Percentiles rank a stretch among this genome's conserved stretches.
phyloP scores from a whole-genome alignment of 345 rosid genomes.

The Citrus maxima region DNA sequence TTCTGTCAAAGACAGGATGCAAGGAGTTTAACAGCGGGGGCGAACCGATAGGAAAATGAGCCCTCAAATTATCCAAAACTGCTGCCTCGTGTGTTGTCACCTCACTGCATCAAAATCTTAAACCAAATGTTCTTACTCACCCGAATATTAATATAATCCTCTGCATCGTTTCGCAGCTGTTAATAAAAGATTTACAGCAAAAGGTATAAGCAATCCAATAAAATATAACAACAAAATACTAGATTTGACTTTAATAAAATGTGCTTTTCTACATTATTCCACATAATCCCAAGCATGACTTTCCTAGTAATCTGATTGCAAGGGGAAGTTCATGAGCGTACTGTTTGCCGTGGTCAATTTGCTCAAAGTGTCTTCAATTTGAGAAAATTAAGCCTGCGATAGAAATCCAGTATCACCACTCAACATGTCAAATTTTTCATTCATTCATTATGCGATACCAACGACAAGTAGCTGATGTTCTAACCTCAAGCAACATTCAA shows the following conservation, averaged over 20 bases:
- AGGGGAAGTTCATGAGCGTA: neutral
- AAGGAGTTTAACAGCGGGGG: too few species aligned
- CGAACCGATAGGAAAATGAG: too few species aligned
- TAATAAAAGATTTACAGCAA: constrained; percentile 4
- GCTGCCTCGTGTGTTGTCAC: too few species aligned
- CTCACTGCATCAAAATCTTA: too few species aligned
- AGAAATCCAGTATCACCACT: neutral
- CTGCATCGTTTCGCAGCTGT: constrained; percentile 76
- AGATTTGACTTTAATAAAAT: neutral
- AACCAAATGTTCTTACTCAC: neutral
- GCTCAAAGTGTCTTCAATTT: constrained; percentile 50
- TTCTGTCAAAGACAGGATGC: too few species aligned
- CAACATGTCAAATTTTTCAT: neutral
- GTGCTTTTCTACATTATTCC: neutral
- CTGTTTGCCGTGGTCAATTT: constrained; percentile 45
- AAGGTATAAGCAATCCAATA: too few species aligned
- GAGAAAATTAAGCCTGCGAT: constrained; percentile 58
- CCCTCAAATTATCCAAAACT: too few species aligned
- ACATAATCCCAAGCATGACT: neutral
- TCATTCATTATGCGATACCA: neutral
- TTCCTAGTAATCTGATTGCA: neutral
- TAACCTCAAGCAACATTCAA: constrained; percentile 65
- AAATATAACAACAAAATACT: neutral
- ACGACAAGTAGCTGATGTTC: neutral
- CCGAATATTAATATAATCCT: constrained; percentile 72